Evolutionary conservation across 2,329 filamentous ascomycete species (phyloP).

Genomic region (Nigrospora oryzae): DNA sequence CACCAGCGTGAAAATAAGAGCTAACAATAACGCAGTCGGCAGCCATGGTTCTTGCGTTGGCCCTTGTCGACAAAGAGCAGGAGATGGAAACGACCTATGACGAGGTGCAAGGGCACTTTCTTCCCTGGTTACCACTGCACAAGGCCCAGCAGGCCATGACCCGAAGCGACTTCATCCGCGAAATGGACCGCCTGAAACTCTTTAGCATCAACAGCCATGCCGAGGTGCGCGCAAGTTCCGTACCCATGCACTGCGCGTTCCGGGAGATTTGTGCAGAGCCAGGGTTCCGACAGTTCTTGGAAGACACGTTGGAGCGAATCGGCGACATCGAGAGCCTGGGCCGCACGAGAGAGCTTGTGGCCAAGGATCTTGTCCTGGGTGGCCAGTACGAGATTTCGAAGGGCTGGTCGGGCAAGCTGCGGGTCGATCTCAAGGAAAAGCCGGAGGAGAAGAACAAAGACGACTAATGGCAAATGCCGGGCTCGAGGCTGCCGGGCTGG

Average conservation of each 20-base stretch:
- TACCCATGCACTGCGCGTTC: conserved; percentile 94
- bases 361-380: conserved; percentile 84
- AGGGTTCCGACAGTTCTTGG: conserved; percentile 75
- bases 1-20: neutral
- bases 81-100: conserved; percentile 60
- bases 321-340: conserved; percentile 88
- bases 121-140: conserved; percentile 76
- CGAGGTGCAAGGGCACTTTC: conserved; percentile 57
- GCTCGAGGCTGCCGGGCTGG: no score
- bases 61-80: conserved; percentile 76
- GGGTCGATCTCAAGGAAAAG: conserved; percentile 32
- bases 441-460: conserved; percentile 18
- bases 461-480: no score
- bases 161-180: conserved; percentile 84
- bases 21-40: conserved; percentile 50
- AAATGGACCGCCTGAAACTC: conserved; percentile 87
- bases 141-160: conserved; percentile 91
- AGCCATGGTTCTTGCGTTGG: conserved; percentile 86
- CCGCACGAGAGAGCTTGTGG: conserved; percentile 86
- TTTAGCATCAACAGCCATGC: conserved; percentile 88
- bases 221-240: conserved; percentile 83
- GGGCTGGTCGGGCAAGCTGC: conserved; percentile 25
- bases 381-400: conserved; percentile 64
- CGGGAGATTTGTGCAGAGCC: conserved; percentile 67
- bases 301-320: conserved; percentile 78